Evolutionary conservation across 305 asterid genomes (phyloP), one percentile per base, ranked within the genome.

Genomic region (Fraxinus platypoda): DNA sequence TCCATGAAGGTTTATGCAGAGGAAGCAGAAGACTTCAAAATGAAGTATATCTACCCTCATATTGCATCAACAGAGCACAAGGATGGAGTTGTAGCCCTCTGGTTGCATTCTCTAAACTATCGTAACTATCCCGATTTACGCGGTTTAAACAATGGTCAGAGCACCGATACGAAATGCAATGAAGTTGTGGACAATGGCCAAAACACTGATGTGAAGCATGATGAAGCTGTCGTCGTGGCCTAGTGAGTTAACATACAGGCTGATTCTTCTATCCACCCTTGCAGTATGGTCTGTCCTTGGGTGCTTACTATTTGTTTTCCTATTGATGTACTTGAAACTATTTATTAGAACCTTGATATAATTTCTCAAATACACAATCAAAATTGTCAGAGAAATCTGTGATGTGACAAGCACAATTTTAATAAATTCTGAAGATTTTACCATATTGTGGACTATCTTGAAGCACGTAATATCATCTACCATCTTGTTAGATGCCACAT

Each of bases 81-180:
- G 86, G 96, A 92, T 70, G 97, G 97, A 78, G 91, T 79, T 49
- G 86, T 90, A 75, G 98, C 91, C 17, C 88, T 94, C 6, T 94
- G 94, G 93, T 85, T 94, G 87, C 97, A 95, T 86, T 95, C 97
- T 75, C 85, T 95, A 54, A 94, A 95, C 91, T 85, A 93, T 74
- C 96, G 96, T 41, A 95, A 95, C 87, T 93, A 91, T 81, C 91
- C 98, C 28, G 97, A 94, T 88, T 85, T 95, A 80, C 87, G 81
- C 7, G 76, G 12, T 43, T 74, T 74, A 19, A 78, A 82, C 72
- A 80, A 26, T 57, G 78, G 72, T 74, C 82, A 57, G 2, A 76
- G 62, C 54, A 52, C 83, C 6, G 85, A 66, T 43, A 59, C 23
- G 3, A 78, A 76, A 66, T 70, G 25, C 25, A 28, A 2, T 21